phyloP scores from a whole-genome alignment of 352 stramenopile genomes.

The Globisporangium canariense region DNA sequence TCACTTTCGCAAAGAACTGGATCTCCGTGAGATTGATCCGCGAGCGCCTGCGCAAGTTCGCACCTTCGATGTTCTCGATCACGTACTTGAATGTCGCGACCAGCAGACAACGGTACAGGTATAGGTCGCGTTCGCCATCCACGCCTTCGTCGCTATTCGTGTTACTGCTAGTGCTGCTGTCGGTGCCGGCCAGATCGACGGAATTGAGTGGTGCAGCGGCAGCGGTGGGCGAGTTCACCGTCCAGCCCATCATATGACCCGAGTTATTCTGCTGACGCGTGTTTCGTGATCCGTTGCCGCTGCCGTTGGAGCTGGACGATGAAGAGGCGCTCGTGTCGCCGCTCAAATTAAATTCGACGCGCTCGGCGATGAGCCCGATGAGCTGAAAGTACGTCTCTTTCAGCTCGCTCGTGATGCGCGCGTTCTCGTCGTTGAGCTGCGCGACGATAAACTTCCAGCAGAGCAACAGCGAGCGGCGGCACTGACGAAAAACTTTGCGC shows the following conservation, averaged over 20 bases:
- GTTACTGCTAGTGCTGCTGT: constrained; percentile 12
- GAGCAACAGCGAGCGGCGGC: constrained; percentile 50
- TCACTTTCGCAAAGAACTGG: constrained; percentile 60
- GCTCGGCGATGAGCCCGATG: constrained; percentile 56
- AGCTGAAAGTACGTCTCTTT: constrained; percentile 63
- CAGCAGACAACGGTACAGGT: constrained; percentile 61
- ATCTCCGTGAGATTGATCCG: constrained; percentile 58
- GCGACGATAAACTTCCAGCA: constrained; percentile 67
- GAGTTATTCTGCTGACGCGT: constrained; percentile 12
- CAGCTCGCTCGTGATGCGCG: constrained; percentile 29
- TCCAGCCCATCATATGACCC: constrained; percentile 22
- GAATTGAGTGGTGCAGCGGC: not conserved
- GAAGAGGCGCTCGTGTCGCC: constrained; percentile 16
- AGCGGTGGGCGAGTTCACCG: constrained; percentile 28
- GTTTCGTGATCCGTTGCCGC: constrained; percentile 5
- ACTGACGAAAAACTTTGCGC: constrained; percentile 50
- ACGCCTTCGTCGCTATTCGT: constrained; percentile 25
- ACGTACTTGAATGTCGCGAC: constrained; percentile 80
- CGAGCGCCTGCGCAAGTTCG: constrained; percentile 31
- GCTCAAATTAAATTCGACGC: constrained; percentile 61
- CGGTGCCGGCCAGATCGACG: not conserved
- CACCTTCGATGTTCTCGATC: constrained; percentile 53
- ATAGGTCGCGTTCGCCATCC: constrained; percentile 52
- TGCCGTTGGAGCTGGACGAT: not conserved
- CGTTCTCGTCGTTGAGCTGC: constrained; percentile 50